A percentile compares a stretch with the other conserved stretches of the same genome.
Evolutionary conservation across 1,284 basidiomycete species (phyloP).

Genomic region (Cryptococcus hybrid): DNA sequence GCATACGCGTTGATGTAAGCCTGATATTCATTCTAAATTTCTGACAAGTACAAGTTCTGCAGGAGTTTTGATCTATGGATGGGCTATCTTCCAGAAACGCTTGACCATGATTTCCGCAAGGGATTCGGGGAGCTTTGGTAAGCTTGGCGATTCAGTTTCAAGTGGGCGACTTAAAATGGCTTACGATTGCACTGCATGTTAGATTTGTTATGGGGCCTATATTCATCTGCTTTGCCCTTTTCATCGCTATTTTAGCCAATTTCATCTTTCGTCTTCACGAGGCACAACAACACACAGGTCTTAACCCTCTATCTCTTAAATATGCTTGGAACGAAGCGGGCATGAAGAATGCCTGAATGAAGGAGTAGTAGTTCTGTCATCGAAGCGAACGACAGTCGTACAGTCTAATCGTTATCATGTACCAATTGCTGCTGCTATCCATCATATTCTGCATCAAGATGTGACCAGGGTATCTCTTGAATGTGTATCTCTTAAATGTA

Average conservation of each 20-base stretch:
- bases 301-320: slow-evolving; percentile 33
- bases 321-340: slow-evolving; percentile 36
- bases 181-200: too few species aligned
- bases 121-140: slow-evolving; percentile 89
- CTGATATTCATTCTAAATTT: too few species aligned
- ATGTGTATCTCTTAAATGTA: too few species aligned
- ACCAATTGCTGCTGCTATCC: too few species aligned
- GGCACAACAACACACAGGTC: slow-evolving; percentile 27
- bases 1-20: slow-evolving; percentile 71
- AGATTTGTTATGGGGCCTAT: slow-evolving; percentile 58
- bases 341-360: slow-evolving; percentile 11
- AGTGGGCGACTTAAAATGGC: not conserved
- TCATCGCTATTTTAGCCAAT: slow-evolving; percentile 80
- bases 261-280: slow-evolving; percentile 66
- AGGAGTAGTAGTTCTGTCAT: too few species aligned
- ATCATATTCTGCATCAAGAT: too few species aligned
- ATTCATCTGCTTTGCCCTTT: slow-evolving; percentile 72
- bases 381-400: too few species aligned
- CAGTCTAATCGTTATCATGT: too few species aligned
- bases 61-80: slow-evolving; percentile 67
- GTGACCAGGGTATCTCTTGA: too few species aligned
- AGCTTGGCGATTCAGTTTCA: slow-evolving; percentile 16
- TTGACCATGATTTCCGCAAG: slow-evolving; percentile 87
- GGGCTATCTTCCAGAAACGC: slow-evolving; percentile 80
- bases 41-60: slow-evolving; percentile 36